Evolutionary conservation across 2,329 filamentous ascomycete genomes (phyloP).

Genomic region (Verticillium longisporum): DNA sequence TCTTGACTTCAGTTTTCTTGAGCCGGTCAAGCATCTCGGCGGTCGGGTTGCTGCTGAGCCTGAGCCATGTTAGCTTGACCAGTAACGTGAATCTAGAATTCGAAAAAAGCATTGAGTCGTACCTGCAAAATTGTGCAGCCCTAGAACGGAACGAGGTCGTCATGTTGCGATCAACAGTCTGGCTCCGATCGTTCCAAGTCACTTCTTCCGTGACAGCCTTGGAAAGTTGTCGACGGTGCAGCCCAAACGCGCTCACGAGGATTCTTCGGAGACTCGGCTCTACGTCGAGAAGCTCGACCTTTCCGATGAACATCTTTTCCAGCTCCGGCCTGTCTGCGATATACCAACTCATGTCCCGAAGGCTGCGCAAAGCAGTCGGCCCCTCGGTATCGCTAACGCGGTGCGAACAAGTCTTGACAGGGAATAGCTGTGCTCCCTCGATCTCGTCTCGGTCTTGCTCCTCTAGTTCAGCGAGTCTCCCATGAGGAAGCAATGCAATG

Average conservation of each 20-base stretch:
- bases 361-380: not conserved
- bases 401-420: not conserved
- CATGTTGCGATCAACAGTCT: not conserved
- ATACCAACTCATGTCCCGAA: not conserved
- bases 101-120: not conserved
- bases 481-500: not conserved
- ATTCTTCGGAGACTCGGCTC: not conserved
- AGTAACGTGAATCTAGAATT: not conserved
- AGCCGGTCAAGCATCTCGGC: not conserved
- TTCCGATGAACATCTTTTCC: not conserved
- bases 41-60: not conserved
- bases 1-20: not conserved
- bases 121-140: not conserved
- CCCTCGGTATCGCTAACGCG: not conserved
- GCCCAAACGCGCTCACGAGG: not conserved
- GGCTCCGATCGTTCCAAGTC: not conserved
- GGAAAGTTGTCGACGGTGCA: not conserved
- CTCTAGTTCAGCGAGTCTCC: not conserved
- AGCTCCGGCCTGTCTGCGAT: not conserved
- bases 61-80: not conserved
- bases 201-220: not conserved
- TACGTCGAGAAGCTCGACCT: not conserved
- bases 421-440: not conserved
- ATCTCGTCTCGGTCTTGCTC: not conserved
- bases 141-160: not conserved